A percentile compares a stretch with the other conserved stretches of the same genome.
phyloP scores from a whole-genome alignment of 1,139 yeast species.

The Kurtzmaniella quercitrusa region DNA sequence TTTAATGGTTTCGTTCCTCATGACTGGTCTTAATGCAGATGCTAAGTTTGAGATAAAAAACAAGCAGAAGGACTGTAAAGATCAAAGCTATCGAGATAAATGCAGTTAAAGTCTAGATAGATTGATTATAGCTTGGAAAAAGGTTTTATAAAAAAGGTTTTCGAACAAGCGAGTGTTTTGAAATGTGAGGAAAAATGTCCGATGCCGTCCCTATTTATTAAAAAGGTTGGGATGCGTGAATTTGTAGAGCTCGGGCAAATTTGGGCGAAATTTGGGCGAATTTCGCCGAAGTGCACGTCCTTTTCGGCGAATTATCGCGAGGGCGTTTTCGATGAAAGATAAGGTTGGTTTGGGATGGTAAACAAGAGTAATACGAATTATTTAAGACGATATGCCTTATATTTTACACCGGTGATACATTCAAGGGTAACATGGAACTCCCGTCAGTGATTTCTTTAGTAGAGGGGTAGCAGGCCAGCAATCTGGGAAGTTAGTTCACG shows the following conservation, averaged over 20 bases:
- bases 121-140: background rate
- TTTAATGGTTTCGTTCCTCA: background rate
- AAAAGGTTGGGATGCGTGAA: background rate
- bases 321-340: background rate
- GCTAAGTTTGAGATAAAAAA: background rate
- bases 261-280: constrained; percentile 2
- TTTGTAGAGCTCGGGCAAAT: background rate
- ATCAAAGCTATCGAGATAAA: no score
- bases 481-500: background rate
- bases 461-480: background rate
- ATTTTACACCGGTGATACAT: no score
- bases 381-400: no score
- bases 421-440: no score
- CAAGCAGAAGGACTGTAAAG: no score
- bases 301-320: constrained; percentile 2
- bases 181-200: background rate
- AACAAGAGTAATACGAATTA: no score
- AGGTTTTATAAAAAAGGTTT: background rate
- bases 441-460: no score
- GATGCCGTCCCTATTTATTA: background rate
- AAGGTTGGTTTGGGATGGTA: no score
- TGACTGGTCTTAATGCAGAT: background rate
- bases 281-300: constrained; percentile 5
- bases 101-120: no score
- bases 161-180: background rate